phyloP scores from a whole-genome alignment of 2,329 filamentous ascomycete genomes.

The Pseudopithomyces maydicus region DNA sequence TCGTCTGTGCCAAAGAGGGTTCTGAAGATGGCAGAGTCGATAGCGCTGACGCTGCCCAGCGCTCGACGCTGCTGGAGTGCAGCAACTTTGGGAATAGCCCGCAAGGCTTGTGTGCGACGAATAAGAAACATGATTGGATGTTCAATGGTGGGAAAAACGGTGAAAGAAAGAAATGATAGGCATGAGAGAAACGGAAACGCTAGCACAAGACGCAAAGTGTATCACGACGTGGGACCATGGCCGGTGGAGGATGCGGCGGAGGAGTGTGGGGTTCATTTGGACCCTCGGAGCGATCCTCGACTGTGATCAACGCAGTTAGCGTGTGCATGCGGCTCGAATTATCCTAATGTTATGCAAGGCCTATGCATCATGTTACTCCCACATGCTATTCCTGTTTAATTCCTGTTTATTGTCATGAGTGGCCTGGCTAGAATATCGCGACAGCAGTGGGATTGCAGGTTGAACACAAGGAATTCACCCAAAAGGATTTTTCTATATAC shows the following conservation, averaged over 20 bases:
- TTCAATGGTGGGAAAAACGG: constrained; percentile 12
- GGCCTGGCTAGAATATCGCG: too few species aligned
- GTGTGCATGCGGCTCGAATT: not conserved
- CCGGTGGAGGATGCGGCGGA: constrained; percentile 21
- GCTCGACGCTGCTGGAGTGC: constrained; percentile 24
- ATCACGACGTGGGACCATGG: constrained; percentile 23
- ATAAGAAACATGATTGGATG: constrained; percentile 34
- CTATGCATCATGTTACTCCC: not conserved
- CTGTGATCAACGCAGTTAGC: constrained; percentile 6
- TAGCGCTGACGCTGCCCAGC: constrained; percentile 42
- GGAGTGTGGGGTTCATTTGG: constrained; percentile 32
- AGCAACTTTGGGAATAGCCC: constrained; percentile 22
- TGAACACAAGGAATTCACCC: too few species aligned
- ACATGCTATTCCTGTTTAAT: too few species aligned
- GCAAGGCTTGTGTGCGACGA: constrained; percentile 25
- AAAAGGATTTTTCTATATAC: not conserved
- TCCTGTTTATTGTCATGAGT: too few species aligned
- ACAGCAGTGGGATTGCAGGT: too few species aligned
- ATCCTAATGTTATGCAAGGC: not conserved
- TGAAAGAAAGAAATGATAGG: constrained; percentile 7
- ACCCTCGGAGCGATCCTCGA: constrained; percentile 4
- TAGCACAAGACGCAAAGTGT: constrained; percentile 13
- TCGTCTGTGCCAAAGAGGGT: constrained; percentile 59
- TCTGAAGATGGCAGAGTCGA: constrained; percentile 58
- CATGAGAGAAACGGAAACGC: constrained; percentile 12